phyloP scores from a whole-genome alignment of 352 stramenopile genomes.

The Phytophthora vignae region DNA sequence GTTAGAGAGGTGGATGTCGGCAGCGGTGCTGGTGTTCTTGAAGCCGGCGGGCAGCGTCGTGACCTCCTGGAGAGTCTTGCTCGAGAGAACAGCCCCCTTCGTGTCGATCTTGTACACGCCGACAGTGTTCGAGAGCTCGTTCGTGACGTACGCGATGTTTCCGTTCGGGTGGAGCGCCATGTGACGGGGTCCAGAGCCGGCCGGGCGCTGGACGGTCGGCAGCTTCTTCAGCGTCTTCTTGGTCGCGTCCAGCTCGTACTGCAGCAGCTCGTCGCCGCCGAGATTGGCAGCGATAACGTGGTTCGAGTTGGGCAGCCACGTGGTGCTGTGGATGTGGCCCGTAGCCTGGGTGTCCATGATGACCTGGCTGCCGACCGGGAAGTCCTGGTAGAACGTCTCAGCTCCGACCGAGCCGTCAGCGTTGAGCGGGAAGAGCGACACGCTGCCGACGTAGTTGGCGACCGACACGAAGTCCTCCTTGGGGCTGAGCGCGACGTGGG shows the following conservation, averaged over 20 bases:
- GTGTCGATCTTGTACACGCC: constrained; percentile 56
- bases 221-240: constrained; percentile 48
- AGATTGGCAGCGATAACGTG: constrained; percentile 61
- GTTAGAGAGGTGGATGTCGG: constrained; percentile 60
- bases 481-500: constrained; percentile 55
- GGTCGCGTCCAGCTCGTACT: constrained; percentile 50
- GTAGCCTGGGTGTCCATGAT: constrained; percentile 48
- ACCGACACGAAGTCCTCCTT: constrained; percentile 60
- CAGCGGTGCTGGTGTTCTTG: constrained; percentile 32
- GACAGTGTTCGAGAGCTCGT: constrained; percentile 69
- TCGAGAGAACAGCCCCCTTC: constrained; percentile 28
- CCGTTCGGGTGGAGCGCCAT: constrained; percentile 58
- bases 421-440: constrained; percentile 63
- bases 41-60: constrained; percentile 57
- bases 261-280: constrained; percentile 63
- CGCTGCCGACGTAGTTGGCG: constrained; percentile 68
- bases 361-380: constrained; percentile 48
- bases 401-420: constrained; percentile 48
- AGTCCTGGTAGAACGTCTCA: constrained; percentile 50
- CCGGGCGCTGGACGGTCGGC: constrained; percentile 24
- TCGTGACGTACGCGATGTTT: constrained; percentile 56
- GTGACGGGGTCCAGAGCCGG: constrained; percentile 65
- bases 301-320: constrained; percentile 53
- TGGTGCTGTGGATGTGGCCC: constrained; percentile 68
- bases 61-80: constrained; percentile 48